These are phyloP conservation scores for Rhodotorula babjevae DNA, from an alignment of 768 basidiomycete species.

Conservation along the genomic window DNA sequence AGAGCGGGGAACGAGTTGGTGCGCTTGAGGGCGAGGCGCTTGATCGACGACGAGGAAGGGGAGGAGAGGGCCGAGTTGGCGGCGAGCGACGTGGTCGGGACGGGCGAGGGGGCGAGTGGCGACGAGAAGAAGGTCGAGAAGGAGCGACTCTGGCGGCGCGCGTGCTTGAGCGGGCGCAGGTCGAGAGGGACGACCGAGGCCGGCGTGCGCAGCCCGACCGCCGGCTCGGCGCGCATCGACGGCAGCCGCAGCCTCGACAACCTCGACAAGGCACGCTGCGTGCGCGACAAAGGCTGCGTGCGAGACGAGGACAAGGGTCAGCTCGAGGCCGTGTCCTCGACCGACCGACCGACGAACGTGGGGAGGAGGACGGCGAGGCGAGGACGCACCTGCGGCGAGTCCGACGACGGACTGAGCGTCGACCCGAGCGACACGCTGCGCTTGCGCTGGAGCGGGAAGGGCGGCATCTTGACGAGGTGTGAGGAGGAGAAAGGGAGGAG, in stretches of 20 bases:
- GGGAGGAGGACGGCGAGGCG: no score
- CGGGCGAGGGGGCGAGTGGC: background rate
- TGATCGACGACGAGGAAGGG: background rate
- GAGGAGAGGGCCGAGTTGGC: background rate
- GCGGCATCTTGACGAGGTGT: background rate
- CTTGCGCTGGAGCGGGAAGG: background rate
- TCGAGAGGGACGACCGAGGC: background rate
- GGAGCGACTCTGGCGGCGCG: background rate
- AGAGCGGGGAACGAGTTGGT: background rate
- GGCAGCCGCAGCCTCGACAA: background rate
- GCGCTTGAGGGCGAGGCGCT: background rate
- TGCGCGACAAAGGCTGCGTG: background rate
- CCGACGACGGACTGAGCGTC: no score
- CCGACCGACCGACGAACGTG: background rate
- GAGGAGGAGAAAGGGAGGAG: background rate
- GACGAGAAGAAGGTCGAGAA: constrained; percentile 3
- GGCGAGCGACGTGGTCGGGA: background rate
- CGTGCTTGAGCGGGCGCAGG: background rate
- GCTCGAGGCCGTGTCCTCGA: background rate
- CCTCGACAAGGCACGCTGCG: background rate
- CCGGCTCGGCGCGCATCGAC: background rate
- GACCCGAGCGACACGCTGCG: background rate
- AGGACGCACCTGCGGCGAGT: background rate
- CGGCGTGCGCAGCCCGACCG: background rate
- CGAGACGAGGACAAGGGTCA: no score